Evolutionary conservation across 805 yeast genomes (phyloP).

Genomic region (Metahyphopichia silvanorum): DNA sequence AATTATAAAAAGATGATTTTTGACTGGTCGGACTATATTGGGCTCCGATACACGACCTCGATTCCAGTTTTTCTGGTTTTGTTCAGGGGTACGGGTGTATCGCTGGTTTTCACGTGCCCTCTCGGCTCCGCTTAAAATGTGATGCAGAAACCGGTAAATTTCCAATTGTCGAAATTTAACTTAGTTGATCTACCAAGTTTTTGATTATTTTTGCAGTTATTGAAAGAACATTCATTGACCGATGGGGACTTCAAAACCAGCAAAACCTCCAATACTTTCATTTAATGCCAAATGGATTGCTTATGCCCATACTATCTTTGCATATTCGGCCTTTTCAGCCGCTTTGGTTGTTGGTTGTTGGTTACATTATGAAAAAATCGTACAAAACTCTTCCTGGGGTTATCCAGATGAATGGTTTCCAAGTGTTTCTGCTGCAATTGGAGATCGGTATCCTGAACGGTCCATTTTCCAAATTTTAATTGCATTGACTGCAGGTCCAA

Average conservation of each 20-base stretch:
- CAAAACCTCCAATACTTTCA: conserved; percentile 10
- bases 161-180: too few species aligned
- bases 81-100: background rate
- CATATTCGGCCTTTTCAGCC: conserved; percentile 68
- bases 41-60: conserved; percentile 4
- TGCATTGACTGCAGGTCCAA: conserved; percentile 91
- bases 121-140: too few species aligned
- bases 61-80: too few species aligned
- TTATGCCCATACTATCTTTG: conserved; percentile 67
- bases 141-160: background rate
- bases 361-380: conserved; percentile 85
- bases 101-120: too few species aligned
- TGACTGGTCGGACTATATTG: conserved; percentile 10
- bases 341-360: conserved; percentile 73
- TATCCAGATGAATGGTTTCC: conserved; percentile 99
- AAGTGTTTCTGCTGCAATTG: conserved; percentile 93
- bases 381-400: conserved; percentile 78
- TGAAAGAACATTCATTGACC: too few species aligned
- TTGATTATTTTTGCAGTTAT: too few species aligned
- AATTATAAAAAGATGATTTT: conserved; percentile 5
- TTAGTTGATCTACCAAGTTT: too few species aligned
- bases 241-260: too few species aligned
- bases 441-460: conserved; percentile 95
- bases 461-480: conserved; percentile 87
- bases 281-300: conserved; percentile 69